Base-by-base conservation (phyloP, 306 rosid genomes). In the Lagenaria siceraria region DNA sequence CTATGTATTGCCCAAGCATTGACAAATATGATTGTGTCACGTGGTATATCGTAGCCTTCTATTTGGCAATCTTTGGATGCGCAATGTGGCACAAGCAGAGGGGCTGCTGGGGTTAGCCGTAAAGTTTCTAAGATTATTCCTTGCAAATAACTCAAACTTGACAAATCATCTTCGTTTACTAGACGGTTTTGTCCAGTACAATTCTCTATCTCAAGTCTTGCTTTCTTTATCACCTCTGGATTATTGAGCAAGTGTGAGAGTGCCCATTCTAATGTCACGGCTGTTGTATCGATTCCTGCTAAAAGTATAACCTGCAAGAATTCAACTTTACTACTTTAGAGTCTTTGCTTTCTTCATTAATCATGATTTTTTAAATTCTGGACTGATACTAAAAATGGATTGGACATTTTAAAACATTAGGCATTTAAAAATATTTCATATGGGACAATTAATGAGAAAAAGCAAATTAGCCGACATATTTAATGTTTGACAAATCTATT, bases 211-310 rank as follows among this genome's bases (percentile, higher is more conserved):
- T 86, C 92, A 19, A 59, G 49, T 56, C 76, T 82, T 2, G 87
- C 90, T 40, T 82, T 90, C 58, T 76, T 78, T 31, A 90, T 9
- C 18, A 82, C 77, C 1, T 83, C 58, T 0, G 90, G 89, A 79
- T 87, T 35, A 81, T 87, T 91, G 5, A 89, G 79, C 17, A 90
- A 53, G 68, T 84, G 81, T 0, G 91, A 48, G 82, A 90, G 46
- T 0, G 87, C 91, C 96, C 96, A 88, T 73, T 90, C 96, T n/a
- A 88, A 48, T 11, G 89, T 78, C 2, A 78, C 27, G 0, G 93
- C 81, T 0, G 90, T 78, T 22, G 93, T 81, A 42, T 88, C 89
- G 8, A 90, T 88, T 38, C 96, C 93, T 0, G 93, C 90, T 9
- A 81, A 13, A 33, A 84, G 43, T 65, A 90, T n/a, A 10, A 77